Evolutionary conservation across 768 basidiomycete species (phyloP).

Genomic region (Leccinellum rugosiceps): DNA sequence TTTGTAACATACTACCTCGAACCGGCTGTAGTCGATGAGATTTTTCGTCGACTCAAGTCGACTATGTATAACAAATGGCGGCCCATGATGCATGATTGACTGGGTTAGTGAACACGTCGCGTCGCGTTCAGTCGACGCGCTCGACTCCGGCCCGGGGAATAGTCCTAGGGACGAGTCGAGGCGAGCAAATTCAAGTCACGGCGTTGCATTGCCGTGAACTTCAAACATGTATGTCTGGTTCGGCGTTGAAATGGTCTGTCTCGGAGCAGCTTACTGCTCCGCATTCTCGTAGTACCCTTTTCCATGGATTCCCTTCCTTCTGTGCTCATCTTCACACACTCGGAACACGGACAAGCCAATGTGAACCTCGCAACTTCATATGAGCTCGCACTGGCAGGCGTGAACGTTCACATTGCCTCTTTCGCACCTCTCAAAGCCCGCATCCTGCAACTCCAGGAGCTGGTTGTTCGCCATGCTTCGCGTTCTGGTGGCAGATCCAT

Average conservation of each 20-base stretch:
- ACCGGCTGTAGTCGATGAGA: no score
- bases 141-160: no score
- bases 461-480: background rate
- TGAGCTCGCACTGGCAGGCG: conserved; percentile 14
- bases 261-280: background rate
- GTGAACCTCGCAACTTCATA: conserved; percentile 8
- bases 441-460: conserved; percentile 7
- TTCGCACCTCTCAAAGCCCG: conserved; percentile 8
- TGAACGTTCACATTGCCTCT: conserved; percentile 8
- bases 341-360: conserved; percentile 6
- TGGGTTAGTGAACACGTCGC: no score
- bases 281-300: background rate
- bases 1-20: no score
- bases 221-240: background rate
- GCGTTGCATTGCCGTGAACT: no score
- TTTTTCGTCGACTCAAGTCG: no score
- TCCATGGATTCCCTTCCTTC: background rate
- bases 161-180: no score
- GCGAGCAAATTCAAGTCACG: no score
- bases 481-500: background rate
- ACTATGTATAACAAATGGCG: no score
- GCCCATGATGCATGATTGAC: no score
- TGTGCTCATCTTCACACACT: conserved; percentile 10
- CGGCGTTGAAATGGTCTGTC: background rate
- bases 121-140: no score